Evolutionary conservation across 345 rosid genomes (phyloP), one percentile per base, ranked within the genome.

Genomic region (Eucalyptus cladocalyx): DNA sequence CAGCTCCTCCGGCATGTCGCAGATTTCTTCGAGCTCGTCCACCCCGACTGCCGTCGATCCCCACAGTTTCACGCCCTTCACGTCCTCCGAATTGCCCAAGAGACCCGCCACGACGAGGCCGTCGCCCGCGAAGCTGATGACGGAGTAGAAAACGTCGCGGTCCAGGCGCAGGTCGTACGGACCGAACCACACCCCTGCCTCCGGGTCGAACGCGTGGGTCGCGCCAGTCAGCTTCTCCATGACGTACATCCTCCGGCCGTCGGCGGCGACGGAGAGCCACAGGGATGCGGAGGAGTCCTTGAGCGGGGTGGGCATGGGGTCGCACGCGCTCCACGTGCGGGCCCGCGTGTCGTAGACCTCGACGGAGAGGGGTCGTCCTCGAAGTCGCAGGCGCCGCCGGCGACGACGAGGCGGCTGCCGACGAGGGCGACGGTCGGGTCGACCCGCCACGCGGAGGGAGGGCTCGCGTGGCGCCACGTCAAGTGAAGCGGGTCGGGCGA

Each of bases 371-470:
- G 94, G 53, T 95, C 95, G 18, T 96, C 97, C 90, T 94, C 97
- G 93, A 96, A 96, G 28, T 95, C 93, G 87, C 93, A 90, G 0
- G 92, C 91, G 1, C 99, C 99, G 9, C 98, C 97, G 4, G 97
- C 98, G 4, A 96, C 49, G 8, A 97, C 86, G 32, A 96, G 26
- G 3, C 51, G 88, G 43, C 86, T 85, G 18, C 96, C 99, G 1
- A 95, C 95, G 34, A 93, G 23, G 16, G 96, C 95, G 3, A 96
- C 97, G n/a, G 95, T 50, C 5, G 99, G 99, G 90, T 96, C 99
- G 7, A 90, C n/a, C 30, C 99, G 93, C 97, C 97, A 95, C 11
- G 93, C 89, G 30, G 40, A 90, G 9, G 98, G 96, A 3, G 95
- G 91, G 47, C 88, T 89, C 40, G 91, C 95, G 87, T 95, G 94